Evolutionary conservation across 169 alveolate genomes (phyloP), one percentile per base, ranked within the genome.

Genomic region (Nephromyces sp.): DNA sequence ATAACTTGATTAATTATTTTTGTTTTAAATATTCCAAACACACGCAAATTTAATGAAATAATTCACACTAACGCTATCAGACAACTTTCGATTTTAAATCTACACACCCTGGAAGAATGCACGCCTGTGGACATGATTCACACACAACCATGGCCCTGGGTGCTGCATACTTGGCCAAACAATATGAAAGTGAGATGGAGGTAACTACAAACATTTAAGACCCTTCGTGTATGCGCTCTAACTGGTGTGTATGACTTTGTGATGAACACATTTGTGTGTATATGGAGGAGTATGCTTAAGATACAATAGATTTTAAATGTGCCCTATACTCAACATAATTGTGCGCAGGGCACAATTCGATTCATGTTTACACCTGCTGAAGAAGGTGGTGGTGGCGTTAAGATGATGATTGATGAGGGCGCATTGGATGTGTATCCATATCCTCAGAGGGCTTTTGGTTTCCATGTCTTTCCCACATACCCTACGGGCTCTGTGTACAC

Each of bases 91-190:
- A 70, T 8, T 78, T 74, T 52, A 52, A 25, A 28, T 72, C 82
- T 0, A 52, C 68, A 28, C 53, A 63, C 0, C 70, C 35, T 3
- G 84, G 84, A 32, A 33, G 57, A 43, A 79, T 73, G 85, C 85
- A 79, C 43, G 85, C 85, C 34, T 79, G 85, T 64, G 85, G 85
- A 67, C 85, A 79, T 33, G 85, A 79, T 24, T 64, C 65, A 22
- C 85, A 79, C 65, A 79, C 85, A 21, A 22, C 85, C 52, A 73
- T 79, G 85, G 79, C 74, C 22, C 77, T 79, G 52, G 82, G 79
- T 35, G 85, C 85, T 8, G 85, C 85, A 32, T 64, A 66, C 0
- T 33, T 69, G 22, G 71, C 74, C 15, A 78, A 78, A 52, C 32
- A 65, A 8, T 43, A 32, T 33, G 82, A 78, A 27, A 53, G 62